Base-by-base conservation (phyloP, 2,329 filamentous ascomycete genomes). In the Allantophomopsis cytisporea region DNA sequence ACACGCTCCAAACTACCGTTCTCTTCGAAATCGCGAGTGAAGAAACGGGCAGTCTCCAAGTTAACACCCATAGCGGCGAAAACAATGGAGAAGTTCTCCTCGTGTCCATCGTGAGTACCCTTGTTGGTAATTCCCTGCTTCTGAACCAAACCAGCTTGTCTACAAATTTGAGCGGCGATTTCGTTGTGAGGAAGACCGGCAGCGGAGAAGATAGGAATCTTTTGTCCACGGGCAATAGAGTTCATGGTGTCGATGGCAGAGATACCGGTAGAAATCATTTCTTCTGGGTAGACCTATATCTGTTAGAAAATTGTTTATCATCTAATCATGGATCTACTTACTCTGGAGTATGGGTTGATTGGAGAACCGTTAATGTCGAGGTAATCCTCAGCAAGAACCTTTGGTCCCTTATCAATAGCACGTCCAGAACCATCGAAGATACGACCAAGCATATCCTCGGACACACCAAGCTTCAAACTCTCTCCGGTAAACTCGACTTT, bases 41-140 rank as follows among this genome's bases (percentile, higher is more conserved):
- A 98, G 76, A 98, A 98, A 54, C 91, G 83, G 54, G 83, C 85
- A 23, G 91, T 98, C 62, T 98, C 91, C 80, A 98, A 79, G 70
- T 98, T 98, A 53, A 98, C 91, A 87, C 91, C 91, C 91, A 98
- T 98, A 57, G 91, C 91, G 58, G 86, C 93, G 60, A 98, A 98
- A 42, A 98, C 91, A 55, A 98, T 98, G 44, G 88, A 95, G 74
- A 98, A 98, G 71, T 98, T 98, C 58, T 98, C 91, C 57, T 95
- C 87, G 64, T 98, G 91, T 41, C 80, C 88, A 56, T 98, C 93
- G 58, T 98, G 91, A 18, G 91, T 80, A 49, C 83, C 88, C 76
- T 98, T 98, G 60, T 85, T 94, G 30, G 87, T 81, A 39, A 78
- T 62, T 38, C 87, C 72, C 70, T 86, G 52, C 47, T 60, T 54